Percentiles rank a stretch among this genome's conserved stretches.
Evolutionary conservation across 345 rosid genomes (phyloP).

Genomic region (Dipteronia dyeriana): DNA sequence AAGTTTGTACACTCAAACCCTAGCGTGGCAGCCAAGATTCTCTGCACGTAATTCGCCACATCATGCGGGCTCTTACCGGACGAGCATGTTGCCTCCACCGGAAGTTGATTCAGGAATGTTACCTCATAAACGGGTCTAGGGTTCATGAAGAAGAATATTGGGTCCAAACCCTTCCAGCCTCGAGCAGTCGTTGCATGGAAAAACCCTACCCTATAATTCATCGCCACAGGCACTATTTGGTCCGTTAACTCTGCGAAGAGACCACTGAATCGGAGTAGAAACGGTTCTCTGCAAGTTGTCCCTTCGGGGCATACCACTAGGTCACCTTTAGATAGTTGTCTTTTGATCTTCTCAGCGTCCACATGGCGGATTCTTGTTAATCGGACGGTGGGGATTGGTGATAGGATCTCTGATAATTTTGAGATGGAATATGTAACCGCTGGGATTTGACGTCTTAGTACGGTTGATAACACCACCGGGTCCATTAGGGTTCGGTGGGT

Average conservation of each 20-base stretch:
- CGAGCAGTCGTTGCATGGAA: constrained; percentile 95
- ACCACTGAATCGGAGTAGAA: constrained; percentile 76
- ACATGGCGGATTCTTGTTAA: constrained; percentile 67
- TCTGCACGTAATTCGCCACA: constrained; percentile 88
- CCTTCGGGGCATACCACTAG: constrained; percentile 91
- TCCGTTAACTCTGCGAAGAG: constrained; percentile 88
- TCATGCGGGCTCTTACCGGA: constrained; percentile 91
- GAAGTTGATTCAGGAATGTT: constrained; percentile 84
- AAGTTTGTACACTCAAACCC: constrained; percentile 95
- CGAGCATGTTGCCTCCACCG: constrained; percentile 79
- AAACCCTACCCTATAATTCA: constrained; percentile 89
- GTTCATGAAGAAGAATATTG: constrained; percentile 92
- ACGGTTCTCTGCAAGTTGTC: constrained; percentile 93
- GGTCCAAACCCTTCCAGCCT: constrained; percentile 90
- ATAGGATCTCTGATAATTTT: constrained; percentile 68
- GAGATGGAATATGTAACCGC: constrained; percentile 93
- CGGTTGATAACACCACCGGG: constrained; percentile 77
- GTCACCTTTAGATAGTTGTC: constrained; percentile 58
- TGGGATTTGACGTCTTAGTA: constrained; percentile 69
- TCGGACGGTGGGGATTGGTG: constrained; percentile 86
- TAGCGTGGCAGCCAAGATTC: constrained; percentile 77
- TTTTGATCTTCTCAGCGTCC: constrained; percentile 68
- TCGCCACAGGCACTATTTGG: constrained; percentile 85
- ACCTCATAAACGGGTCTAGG: constrained; percentile 90
- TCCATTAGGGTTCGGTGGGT: constrained; percentile 95